A percentile compares a stretch with the other conserved stretches of the same genome.
Evolutionary conservation across 768 basidiomycete species (phyloP).

Genomic region (Leccinum disarticulatum): DNA sequence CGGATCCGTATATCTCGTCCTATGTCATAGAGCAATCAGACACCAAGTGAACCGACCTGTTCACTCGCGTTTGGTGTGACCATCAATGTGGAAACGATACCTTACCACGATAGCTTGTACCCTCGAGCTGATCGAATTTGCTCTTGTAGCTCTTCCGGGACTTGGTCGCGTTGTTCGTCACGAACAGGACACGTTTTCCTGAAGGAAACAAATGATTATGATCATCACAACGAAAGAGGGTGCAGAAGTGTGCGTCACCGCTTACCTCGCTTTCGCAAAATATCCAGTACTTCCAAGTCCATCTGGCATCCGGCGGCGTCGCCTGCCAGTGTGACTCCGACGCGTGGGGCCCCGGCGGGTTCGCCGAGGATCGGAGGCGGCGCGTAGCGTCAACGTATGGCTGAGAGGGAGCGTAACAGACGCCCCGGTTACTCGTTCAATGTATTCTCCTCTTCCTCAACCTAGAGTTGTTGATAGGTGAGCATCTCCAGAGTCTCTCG

Average conservation of each 20-base stretch:
- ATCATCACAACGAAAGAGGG: background rate
- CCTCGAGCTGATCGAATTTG: conserved; percentile 87
- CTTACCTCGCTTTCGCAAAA: conserved; percentile 74
- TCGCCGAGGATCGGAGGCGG: too few relatives aligned
- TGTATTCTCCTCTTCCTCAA: too few relatives aligned
- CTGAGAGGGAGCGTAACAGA: too few relatives aligned
- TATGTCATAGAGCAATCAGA: conserved; percentile 32
- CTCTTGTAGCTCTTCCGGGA: conserved; percentile 83
- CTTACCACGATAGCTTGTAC: conserved; percentile 82
- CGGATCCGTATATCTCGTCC: conserved; percentile 98
- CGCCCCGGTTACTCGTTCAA: too few relatives aligned
- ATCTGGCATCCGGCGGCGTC: too few relatives aligned
- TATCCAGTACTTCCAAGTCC: conserved; percentile 59
- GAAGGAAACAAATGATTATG: background rate
- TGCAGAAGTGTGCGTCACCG: conserved; percentile 6
- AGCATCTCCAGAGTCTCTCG: background rate
- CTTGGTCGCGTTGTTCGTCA: conserved; percentile 97
- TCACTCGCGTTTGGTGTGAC: background rate
- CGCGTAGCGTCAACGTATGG: too few relatives aligned
- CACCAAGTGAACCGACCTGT: background rate
- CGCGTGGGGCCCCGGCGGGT: too few relatives aligned
- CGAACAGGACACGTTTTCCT: conserved; percentile 87
- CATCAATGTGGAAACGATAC: conserved; percentile 11
- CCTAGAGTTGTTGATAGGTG: background rate
- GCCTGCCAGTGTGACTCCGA: too few relatives aligned